Percentiles rank a stretch among this genome's conserved stretches.
Evolutionary conservation across 2,329 filamentous ascomycete species (phyloP).

Genomic region (Alternaria arborescens): DNA sequence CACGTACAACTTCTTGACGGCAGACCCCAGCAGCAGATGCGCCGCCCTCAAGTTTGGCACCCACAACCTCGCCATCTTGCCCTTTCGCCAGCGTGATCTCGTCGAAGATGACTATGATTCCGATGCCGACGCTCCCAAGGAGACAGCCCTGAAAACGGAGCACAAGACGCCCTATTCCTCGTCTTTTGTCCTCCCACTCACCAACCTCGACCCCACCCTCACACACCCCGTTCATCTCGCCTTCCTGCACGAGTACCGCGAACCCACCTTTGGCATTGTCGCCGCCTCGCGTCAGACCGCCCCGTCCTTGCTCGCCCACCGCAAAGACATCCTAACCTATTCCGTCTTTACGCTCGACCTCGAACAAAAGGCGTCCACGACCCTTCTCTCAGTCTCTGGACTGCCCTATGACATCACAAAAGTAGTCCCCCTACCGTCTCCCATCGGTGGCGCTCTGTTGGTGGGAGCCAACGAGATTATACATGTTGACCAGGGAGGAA

Average conservation of each 20-base stretch:
- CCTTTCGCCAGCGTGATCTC: conserved; percentile 86
- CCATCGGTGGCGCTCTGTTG: conserved; percentile 87
- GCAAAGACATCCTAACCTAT: conserved; percentile 87
- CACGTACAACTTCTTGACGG: conserved; percentile 81
- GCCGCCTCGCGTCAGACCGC: conserved; percentile 79
- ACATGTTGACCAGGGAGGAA: conserved; percentile 95
- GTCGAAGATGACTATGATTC: conserved; percentile 92
- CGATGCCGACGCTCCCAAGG: conserved; percentile 70
- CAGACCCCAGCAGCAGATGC: conserved; percentile 91
- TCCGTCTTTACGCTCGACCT: conserved; percentile 95
- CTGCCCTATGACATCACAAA: conserved; percentile 88
- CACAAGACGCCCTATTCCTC: conserved; percentile 77
- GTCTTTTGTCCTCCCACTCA: conserved; percentile 92
- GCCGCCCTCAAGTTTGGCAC: conserved; percentile 92
- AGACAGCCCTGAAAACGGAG: conserved; percentile 44
- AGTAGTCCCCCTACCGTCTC: conserved; percentile 82
- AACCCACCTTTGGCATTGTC: conserved; percentile 95
- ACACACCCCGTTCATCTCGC: conserved; percentile 90
- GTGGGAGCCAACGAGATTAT: conserved; percentile 90
- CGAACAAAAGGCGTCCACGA: conserved; percentile 91
- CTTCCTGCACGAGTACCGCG: conserved; percentile 95
- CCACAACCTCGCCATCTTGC: conserved; percentile 89
- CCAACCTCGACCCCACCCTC: conserved; percentile 85
- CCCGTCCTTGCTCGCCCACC: conserved; percentile 74
- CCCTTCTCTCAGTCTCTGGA: conserved; percentile 83